These are phyloP conservation scores for Cryomyces minteri DNA, from an alignment of 495 filamentous ascomycete genomes.

Conservation along the genomic window DNA sequence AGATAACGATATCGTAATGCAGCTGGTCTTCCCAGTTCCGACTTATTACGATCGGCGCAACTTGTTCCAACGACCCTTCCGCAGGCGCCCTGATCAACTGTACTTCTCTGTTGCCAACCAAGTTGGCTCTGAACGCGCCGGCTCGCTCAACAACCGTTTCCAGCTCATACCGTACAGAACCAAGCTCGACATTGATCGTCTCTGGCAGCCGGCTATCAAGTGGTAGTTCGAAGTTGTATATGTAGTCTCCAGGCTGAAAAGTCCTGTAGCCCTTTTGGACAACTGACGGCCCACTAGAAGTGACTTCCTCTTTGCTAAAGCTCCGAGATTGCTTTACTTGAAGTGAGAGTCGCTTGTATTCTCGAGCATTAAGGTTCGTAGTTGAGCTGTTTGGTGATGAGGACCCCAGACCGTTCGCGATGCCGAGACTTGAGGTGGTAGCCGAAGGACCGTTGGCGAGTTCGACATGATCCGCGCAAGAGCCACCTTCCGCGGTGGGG, in stretches of 20 bases:
- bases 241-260: constrained; percentile 79
- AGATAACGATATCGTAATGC: constrained; percentile 97
- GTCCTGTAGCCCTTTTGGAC: constrained; percentile 78
- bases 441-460: constrained; percentile 7
- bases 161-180: constrained; percentile 74
- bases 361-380: constrained; percentile 25
- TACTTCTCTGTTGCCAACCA: constrained; percentile 71
- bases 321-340: constrained; percentile 68
- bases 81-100: constrained; percentile 74
- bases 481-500: constrained; percentile 36
- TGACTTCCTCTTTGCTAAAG: constrained; percentile 63
- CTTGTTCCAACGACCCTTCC: constrained; percentile 80
- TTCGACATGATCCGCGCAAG: constrained; percentile 46
- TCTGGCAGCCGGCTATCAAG: constrained; percentile 86
- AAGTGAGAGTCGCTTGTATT: constrained; percentile 52
- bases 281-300: constrained; percentile 35
- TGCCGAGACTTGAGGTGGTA: neutral
- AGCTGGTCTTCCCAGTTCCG: constrained; percentile 96
- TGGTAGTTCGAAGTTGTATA: constrained; percentile 89
- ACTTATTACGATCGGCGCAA: constrained; percentile 93
- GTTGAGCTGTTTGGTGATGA: constrained; percentile 29
- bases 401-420: constrained; percentile 13
- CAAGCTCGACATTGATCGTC: constrained; percentile 78
- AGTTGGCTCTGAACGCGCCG: constrained; percentile 81
- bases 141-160: constrained; percentile 78